Base-by-base conservation (phyloP, 176 grass and related monocot species). In the Lolium rigidum region DNA sequence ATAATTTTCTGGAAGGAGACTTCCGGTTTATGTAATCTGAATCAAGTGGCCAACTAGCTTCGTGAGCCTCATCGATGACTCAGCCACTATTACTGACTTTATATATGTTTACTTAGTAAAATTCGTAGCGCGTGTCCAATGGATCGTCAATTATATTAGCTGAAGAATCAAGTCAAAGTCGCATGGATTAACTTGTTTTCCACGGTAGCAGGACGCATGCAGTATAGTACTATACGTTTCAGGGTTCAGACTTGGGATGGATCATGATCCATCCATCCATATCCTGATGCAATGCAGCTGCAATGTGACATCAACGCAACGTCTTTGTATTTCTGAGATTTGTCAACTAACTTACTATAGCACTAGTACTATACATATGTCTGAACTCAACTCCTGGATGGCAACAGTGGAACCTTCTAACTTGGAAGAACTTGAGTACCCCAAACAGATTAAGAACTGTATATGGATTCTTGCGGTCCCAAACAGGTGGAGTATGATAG, bases 341-440 rank as follows among this genome's bases (percentile, higher is more conserved):
- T 44, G 35, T 44, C 77, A 43, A 62, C 56, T 26, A 15, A 73
- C 20, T 47, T 47, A 47, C 6, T 22, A n/a, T 22, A 71, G 1
- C 15, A 16, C 25, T 35, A 31, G 59, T 26, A 62, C 59, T 12
- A 50, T 1, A 50, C 18, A 28, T 31, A 2, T 66, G 38, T 71
- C 18, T 71, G 74, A 76, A 76, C 25, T 75, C 22, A 52, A 75
- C 47, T 50, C 72, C 72, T 35, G 15, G 73, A 55, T 55, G 73
- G 25, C 73, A 76, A 76, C 74, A 37, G 48, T 76, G 25, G 14
- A 76, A 37, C 49, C 25, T 25, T 76, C 49, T 54, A 76, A 20
- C 16, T 76, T 76, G 74, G 74, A 76, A 76, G 15, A 55, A 76
- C 16, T 2, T 4, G 74, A 76, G 47, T 52, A 26, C 47, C 47